Conservation (phyloP, 192 early-diverging fungal species). For the Diversispora eburnea region DNA sequence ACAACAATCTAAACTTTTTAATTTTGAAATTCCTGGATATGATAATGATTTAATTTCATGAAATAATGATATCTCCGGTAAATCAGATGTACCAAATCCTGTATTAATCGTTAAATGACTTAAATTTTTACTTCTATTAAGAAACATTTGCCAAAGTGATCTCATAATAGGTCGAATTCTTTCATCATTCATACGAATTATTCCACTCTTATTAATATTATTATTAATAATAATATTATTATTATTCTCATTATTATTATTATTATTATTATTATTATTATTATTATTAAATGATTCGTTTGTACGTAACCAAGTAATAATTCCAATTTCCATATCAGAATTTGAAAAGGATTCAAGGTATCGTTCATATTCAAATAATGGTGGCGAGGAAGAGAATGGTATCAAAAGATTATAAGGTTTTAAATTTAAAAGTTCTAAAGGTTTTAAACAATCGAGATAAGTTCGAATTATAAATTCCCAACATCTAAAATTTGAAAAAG, state of each 20-base stretch:
- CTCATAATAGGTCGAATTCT: neutral
- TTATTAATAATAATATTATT: too few species aligned
- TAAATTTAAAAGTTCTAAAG: neutral
- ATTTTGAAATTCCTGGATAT: neutral
- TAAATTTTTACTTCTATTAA: neutral
- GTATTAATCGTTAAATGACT: neutral
- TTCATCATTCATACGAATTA: neutral
- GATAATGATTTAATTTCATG: neutral
- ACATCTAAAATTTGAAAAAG: constrained; percentile 2
- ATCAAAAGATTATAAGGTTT: neutral
- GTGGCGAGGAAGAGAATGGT: neutral
- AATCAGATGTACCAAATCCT: neutral
- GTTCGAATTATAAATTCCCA: neutral
- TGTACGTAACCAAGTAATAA: neutral
- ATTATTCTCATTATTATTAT: neutral
- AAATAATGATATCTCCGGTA: neutral
- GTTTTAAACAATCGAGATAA: neutral
- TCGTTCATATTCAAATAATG: neutral
- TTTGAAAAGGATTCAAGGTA: neutral
- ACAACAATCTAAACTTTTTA: neutral
- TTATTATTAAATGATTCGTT: neutral
- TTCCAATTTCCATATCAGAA: neutral
- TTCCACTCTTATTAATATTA: neutral
- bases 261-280: neutral
- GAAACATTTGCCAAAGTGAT: neutral